Conservation (phyloP, 305 asterid species). For the Fraxinus sp. region DNA sequence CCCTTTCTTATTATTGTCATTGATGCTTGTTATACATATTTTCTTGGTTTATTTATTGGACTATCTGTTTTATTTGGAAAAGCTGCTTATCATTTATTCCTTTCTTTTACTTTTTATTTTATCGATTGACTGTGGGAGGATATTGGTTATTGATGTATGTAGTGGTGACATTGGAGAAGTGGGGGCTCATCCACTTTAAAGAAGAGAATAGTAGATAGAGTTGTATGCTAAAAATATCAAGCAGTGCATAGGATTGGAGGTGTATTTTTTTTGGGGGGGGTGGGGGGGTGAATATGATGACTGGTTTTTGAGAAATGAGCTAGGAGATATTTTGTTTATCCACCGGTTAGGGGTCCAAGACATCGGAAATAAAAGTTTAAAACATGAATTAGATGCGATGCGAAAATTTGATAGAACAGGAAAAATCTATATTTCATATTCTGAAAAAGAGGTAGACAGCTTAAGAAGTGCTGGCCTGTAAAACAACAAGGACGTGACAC, state of each 20-base stretch:
- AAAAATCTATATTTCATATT: not conserved
- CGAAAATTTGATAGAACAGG: not conserved
- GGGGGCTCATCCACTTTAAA: not conserved
- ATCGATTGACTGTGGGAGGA: not conserved
- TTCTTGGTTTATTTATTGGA: conserved; percentile 10
- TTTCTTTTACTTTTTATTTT: not conserved
- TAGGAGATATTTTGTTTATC: not conserved
- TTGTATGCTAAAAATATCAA: not conserved
- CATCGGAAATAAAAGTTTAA: not conserved
- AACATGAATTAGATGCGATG: not conserved
- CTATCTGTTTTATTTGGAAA: conserved; percentile 6
- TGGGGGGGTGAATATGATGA: not conserved
- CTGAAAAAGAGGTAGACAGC: not conserved
- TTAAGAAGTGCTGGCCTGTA: not conserved
- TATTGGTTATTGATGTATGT: not conserved
- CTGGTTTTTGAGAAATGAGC: not conserved
- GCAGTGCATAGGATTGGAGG: not conserved
- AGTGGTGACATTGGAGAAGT: not conserved
- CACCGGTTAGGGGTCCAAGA: not conserved
- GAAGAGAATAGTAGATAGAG: not conserved
- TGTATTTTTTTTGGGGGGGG: not conserved
- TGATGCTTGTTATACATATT: conserved; percentile 9
- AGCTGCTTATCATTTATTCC: not conserved
- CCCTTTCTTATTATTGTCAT: conserved; percentile 23
- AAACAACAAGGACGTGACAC: not conserved